These are phyloP conservation scores for Dendrobium huoshanense DNA, from an alignment of 106 monocot species.

Conservation along the genomic window DNA sequence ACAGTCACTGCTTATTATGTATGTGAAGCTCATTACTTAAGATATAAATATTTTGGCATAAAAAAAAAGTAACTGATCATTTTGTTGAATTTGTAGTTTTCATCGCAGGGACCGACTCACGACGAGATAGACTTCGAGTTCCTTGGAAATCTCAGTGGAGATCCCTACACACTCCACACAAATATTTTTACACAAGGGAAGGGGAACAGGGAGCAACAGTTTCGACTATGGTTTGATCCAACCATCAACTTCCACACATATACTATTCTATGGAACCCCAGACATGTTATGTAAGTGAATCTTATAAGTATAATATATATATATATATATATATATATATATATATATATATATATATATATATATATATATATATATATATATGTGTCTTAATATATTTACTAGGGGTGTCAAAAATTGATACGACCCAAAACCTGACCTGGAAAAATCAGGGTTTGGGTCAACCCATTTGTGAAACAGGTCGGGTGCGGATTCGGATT, in stretches of 20 bases:
- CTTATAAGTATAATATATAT: background rate
- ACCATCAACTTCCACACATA: conserved; percentile 24
- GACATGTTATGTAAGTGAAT: conserved; percentile 12
- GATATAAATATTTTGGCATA: background rate
- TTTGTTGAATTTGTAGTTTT: conserved; percentile 12
- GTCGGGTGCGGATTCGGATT: too few relatives aligned
- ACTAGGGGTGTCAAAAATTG: too few relatives aligned
- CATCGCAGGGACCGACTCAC: conserved; percentile 18
- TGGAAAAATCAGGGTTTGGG: too few relatives aligned
- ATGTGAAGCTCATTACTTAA: background rate
- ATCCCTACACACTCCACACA: conserved; percentile 22
- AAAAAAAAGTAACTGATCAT: background rate
- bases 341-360: too few relatives aligned
- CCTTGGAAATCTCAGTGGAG: conserved; percentile 21
- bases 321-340: too few relatives aligned
- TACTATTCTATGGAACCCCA: conserved; percentile 22
- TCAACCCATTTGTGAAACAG: too few relatives aligned
- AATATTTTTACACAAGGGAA: conserved; percentile 23
- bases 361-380: too few relatives aligned
- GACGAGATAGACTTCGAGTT: conserved; percentile 31
- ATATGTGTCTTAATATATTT: too few relatives aligned
- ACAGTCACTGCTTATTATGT: conserved; percentile 25
- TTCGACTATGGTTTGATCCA: conserved; percentile 24
- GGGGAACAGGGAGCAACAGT: conserved; percentile 20
- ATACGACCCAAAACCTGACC: too few relatives aligned